A percentile compares a stretch with the other conserved stretches of the same genome.
Conservation (phyloP, 179 eudicot species). For the Silene vulgaris region DNA sequence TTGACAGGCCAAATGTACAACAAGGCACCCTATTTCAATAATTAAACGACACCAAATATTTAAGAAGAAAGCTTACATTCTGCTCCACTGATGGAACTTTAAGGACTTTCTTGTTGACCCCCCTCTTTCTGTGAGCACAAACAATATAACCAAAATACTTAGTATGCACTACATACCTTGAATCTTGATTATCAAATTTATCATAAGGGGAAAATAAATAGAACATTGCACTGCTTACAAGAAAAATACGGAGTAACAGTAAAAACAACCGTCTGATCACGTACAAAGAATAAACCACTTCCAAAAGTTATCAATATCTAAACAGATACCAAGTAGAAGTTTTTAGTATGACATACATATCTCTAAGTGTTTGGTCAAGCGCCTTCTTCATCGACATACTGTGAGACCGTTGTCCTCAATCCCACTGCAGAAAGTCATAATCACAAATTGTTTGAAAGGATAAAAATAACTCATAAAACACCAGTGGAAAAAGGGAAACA, state of each 20-base stretch:
- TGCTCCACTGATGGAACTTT: conserved; percentile 93
- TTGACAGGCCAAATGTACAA: neutral
- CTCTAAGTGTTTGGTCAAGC: conserved; percentile 78
- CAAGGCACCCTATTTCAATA: neutral
- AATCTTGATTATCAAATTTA: neutral
- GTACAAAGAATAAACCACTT: neutral
- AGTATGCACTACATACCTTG: conserved; percentile 1
- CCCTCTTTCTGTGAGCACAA: conserved; percentile 71
- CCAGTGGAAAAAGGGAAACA: conserved; percentile 5
- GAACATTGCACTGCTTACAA: neutral
- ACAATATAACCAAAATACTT: conserved; percentile 15
- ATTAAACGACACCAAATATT: neutral
- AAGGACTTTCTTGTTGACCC: conserved; percentile 94
- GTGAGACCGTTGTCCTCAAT: conserved; percentile 19
- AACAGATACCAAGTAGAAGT: conserved; percentile 3
- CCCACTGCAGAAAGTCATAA: conserved; percentile 18
- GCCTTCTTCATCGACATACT: conserved; percentile 69
- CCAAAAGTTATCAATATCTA: neutral
- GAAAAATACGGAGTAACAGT: neutral
- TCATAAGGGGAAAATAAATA: neutral
- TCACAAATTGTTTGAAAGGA: neutral
- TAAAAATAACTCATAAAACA: neutral
- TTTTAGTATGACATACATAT: conserved; percentile 50
- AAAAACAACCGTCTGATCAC: neutral
- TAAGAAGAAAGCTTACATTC: conserved; percentile 45